Base-by-base conservation (phyloP, 2,329 filamentous ascomycete species). In the Sclerotinia nivalis region DNA sequence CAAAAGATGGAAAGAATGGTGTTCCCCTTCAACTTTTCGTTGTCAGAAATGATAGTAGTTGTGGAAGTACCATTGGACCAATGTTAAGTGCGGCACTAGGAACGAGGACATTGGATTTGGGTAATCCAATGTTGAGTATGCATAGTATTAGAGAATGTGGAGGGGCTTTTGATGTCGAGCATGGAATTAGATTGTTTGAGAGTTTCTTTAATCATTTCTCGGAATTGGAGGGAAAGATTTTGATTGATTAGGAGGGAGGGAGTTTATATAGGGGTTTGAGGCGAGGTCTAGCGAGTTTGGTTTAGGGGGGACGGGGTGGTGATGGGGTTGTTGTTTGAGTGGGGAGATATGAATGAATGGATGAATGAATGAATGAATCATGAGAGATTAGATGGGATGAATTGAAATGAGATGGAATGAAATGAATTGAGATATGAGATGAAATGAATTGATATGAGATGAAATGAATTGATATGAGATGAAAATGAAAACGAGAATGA, bases 31-130 rank as follows among this genome's bases (percentile, higher is more conserved):
- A 99, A 83, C 84, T 98, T 52, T 98, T 98, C 77, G 96, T 99
- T 54, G 95, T 98, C 60, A 88, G 94, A 78, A 99, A 99, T 81
- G 96, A 99, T 80, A 96, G 91, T 5, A 89, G 91, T 66, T 99
- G 96, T 80, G 96, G 96, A 69, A 95, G 92, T 83, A 99, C 96
- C 49, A 99, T 99, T 77, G 96, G 96, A 0, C 96, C 96, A n/a
- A 97, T 97, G 89, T 84, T 98, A 59, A 92, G 91, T 68, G 93
- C 95, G 34, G 90, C 90, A 71, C 83, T 98, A 76, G 96, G 96
- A 69, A 89, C 93, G 68, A 86, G 96, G 72, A 98, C 96, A 1
- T 84, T 99, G 58, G 96, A 99, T 81, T 82, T 98, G 69, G 95
- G 95, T 13, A 98, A 97, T 81, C 91, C 95, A 7, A 66, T 67